Evolutionary conservation across 1,139 yeast species (phyloP).

Genomic region (Nakaseomyces uthaithaninus): DNA sequence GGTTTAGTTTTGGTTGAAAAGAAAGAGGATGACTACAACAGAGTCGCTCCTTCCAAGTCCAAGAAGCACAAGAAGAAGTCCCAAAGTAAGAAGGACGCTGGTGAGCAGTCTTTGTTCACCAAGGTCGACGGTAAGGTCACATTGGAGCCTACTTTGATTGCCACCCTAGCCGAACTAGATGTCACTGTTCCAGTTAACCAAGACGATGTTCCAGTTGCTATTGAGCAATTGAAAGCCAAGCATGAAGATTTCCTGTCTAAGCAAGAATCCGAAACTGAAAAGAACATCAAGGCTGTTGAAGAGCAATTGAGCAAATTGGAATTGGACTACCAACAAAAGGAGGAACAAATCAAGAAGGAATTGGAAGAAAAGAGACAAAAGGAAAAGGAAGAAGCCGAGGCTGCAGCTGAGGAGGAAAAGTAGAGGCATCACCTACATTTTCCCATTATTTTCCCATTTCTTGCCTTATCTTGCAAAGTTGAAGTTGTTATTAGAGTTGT

Average conservation of each 20-base stretch:
- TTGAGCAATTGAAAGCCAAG: constrained; percentile 66
- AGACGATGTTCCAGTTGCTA: constrained; percentile 62
- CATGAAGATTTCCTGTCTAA: constrained; percentile 59
- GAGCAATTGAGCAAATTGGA: constrained; percentile 62
- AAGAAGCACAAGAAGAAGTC: constrained; percentile 46
- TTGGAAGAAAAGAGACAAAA: constrained; percentile 31
- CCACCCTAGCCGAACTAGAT: constrained; percentile 67
- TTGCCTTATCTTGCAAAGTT: no score
- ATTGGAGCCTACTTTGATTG: constrained; percentile 74
- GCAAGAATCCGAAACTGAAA: constrained; percentile 77
- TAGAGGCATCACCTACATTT: not conserved
- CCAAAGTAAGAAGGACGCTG: constrained; percentile 33
- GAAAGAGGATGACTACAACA: constrained; percentile 43
- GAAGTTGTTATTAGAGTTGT: constrained; percentile 1
- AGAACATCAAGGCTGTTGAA: constrained; percentile 66
- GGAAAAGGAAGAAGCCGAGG: constrained; percentile 20
- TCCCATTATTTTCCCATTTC: not conserved
- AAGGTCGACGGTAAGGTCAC: constrained; percentile 44
- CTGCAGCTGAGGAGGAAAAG: not conserved
- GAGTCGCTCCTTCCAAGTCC: constrained; percentile 43
- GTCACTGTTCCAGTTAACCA: constrained; percentile 72
- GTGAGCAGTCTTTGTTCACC: constrained; percentile 11
- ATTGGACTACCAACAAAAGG: constrained; percentile 31
- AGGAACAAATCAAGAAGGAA: constrained; percentile 34
- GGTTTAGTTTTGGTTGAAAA: constrained; percentile 61